These are phyloP conservation scores for Lizanozyma gosingica DNA, from an alignment of 1,139 yeast genomes.

Conservation along the genomic window DNA sequence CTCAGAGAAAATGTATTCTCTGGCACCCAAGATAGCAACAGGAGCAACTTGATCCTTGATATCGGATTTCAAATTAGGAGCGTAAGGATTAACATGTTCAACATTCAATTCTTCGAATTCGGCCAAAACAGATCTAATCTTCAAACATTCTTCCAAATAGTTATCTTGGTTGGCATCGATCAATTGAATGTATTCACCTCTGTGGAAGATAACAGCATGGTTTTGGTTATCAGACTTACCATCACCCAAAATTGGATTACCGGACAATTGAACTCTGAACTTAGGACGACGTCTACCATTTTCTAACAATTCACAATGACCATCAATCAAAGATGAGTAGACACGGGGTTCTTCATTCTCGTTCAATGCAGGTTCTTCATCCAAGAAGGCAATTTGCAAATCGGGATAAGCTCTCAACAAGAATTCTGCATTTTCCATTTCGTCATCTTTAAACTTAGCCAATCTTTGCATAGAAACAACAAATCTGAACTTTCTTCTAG, in stretches of 20 bases:
- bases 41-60: constrained; percentile 49
- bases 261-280: constrained; percentile 94
- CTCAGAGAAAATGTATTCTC: constrained; percentile 98
- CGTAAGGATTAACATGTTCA: constrained; percentile 77
- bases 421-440: constrained; percentile 96
- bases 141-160: constrained; percentile 95
- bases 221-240: constrained; percentile 99
- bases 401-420: constrained; percentile 98
- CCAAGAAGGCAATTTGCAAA: constrained; percentile 94
- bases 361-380: constrained; percentile 80
- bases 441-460: constrained; percentile 94
- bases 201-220: constrained; percentile 91
- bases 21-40: constrained; percentile 97
- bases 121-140: constrained; percentile 93
- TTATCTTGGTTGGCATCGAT: constrained; percentile 99
- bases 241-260: constrained; percentile 98
- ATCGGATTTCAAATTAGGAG: constrained; percentile 44
- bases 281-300: constrained; percentile 98
- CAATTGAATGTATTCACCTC: constrained; percentile 97
- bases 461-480: constrained; percentile 98
- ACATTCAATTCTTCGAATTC: constrained; percentile 94
- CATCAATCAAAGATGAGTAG: constrained; percentile 93
- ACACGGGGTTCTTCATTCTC: constrained; percentile 99
- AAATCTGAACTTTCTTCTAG: constrained; percentile 96
- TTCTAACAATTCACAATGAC: constrained; percentile 95